Evolutionary conservation across 2,329 filamentous ascomycete genomes (phyloP), one percentile per base, ranked within the genome.

Genomic region (Alternaria incomplexa): DNA sequence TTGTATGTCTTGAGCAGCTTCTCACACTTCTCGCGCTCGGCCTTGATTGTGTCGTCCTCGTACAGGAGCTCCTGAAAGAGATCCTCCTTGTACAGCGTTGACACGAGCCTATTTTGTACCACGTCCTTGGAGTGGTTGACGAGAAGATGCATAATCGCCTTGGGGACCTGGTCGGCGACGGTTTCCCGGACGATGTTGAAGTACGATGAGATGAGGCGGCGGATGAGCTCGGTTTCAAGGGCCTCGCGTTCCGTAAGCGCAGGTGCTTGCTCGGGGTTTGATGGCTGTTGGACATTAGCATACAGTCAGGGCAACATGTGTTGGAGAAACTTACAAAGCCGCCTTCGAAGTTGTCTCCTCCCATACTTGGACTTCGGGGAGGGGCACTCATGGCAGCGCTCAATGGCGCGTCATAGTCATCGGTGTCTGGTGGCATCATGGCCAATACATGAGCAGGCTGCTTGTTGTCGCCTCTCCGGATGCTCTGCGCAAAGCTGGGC

Each of bases 71-170:
- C 95, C 72, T 93, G 90, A 74, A 98, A 98, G 32, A 97, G 84
- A 32, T 89, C 83, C 80, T 98, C 96, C 81, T 93, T 95, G 85
- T 99, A 99, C 54, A 99, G 85, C 79, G 97, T 93, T 78, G 92
- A 97, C 61, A 99, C 96, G 7, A 99, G 89, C 48, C 96, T 88
- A 81, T 99, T 99, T 81, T 99, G 96, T 30, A 99, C 94, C 12
- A 95, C 95, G 71, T 99, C 96, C 81, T 98, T 97, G 83, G 93
- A 97, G 84, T 97, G 93, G 82, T 99, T 99, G 77, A 99, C 96
- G 32, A 99, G 88, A 50, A 99, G 88, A 80, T 99, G 96, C 96
- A 99, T 99, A 72, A 99, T 91, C 6, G 96, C 96, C 83, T 99
- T 99, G 70, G 96, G 96, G 11, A 99, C 96, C 82, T 98, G 95